A percentile compares a stretch with the other conserved stretches of the same genome.
Evolutionary conservation across 352 stramenopile genomes (phyloP).

Genomic region (Paralagenidium karlingii): DNA sequence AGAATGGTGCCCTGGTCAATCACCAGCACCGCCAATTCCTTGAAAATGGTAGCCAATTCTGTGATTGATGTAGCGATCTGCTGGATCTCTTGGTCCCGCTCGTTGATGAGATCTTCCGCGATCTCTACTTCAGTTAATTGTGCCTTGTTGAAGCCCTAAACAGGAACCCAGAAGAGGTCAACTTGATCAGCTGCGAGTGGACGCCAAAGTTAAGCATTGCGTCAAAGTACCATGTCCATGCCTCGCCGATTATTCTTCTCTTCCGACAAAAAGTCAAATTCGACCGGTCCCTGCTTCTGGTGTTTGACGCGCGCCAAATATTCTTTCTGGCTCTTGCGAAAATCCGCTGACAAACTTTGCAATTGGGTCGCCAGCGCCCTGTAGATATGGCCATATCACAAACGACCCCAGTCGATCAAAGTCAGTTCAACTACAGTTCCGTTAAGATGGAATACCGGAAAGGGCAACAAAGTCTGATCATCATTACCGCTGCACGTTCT

Average conservation of each 20-base stretch:
- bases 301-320: constrained; percentile 94
- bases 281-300: constrained; percentile 92
- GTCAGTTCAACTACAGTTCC: too few relatives aligned
- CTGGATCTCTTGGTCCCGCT: constrained; percentile 92
- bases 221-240: constrained; percentile 27
- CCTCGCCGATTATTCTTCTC: constrained; percentile 33
- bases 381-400: too few relatives aligned
- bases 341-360: constrained; percentile 93
- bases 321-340: constrained; percentile 97
- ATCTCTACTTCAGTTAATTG: constrained; percentile 96
- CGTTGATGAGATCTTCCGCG: constrained; percentile 89
- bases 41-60: constrained; percentile 99
- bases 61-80: constrained; percentile 99
- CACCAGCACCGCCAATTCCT: constrained; percentile 98
- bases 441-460: too few relatives aligned
- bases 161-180: too few relatives aligned
- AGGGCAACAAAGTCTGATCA: neutral
- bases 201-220: constrained; percentile 4
- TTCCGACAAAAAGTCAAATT: constrained; percentile 85
- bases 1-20: constrained; percentile 99
- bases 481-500: constrained; percentile 65
- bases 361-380: constrained; percentile 92
- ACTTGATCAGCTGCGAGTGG: constrained; percentile 10
- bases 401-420: too few relatives aligned
- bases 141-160: constrained; percentile 86